Conservation (phyloP, 2,329 filamentous ascomycete species). For the Elsinoe arachidis region DNA sequence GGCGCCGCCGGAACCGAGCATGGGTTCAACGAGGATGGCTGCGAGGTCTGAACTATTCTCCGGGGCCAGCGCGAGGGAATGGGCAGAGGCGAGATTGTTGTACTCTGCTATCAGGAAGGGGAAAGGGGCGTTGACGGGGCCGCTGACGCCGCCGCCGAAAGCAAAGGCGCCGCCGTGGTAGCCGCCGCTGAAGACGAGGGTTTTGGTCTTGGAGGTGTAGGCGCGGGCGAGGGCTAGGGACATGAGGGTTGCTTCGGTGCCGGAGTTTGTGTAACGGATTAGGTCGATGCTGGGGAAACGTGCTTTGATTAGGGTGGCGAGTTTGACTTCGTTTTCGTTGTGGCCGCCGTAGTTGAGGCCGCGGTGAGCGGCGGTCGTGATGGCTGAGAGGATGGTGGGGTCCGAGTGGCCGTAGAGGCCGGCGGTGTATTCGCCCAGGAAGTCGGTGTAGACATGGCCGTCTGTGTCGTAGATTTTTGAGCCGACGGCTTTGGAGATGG, state of each 20-base stretch:
- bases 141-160: constrained; percentile 34
- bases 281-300: constrained; percentile 47
- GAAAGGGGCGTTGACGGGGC: constrained; percentile 31
- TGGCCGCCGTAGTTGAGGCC: constrained; percentile 51
- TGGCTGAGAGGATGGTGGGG: constrained; percentile 42
- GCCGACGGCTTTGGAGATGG: constrained; percentile 24
- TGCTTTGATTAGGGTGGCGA: constrained; percentile 45
- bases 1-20: constrained; percentile 57
- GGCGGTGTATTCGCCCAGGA: constrained; percentile 56
- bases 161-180: constrained; percentile 46
- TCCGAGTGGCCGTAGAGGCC: constrained; percentile 59
- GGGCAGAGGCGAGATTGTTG: constrained; percentile 49
- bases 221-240: constrained; percentile 47
- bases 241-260: constrained; percentile 57
- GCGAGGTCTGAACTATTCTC: constrained; percentile 40
- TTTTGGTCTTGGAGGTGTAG: constrained; percentile 39
- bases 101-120: constrained; percentile 55
- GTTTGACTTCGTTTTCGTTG: constrained; percentile 42
- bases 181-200: constrained; percentile 43
- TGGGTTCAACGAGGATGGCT: constrained; percentile 56
- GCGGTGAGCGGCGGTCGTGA: constrained; percentile 38
- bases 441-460: constrained; percentile 36
- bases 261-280: constrained; percentile 56
- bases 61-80: constrained; percentile 12
- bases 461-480: constrained; percentile 27